A percentile compares a stretch with the other conserved stretches of the same genome.
phyloP scores from a whole-genome alignment of 148 eudicot genomes.

The Selenicereus undatus region DNA sequence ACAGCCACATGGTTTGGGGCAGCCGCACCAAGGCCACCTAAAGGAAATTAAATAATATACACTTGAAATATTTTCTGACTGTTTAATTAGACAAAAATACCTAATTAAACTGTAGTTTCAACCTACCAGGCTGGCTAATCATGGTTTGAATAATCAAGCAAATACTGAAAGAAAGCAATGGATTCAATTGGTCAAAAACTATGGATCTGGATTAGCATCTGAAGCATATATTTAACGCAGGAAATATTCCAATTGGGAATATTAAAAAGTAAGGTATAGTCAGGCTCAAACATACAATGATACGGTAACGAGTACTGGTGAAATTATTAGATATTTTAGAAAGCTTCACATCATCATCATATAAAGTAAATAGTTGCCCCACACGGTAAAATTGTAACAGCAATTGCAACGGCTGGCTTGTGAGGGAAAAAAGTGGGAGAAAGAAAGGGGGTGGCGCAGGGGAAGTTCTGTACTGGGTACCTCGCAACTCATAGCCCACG shows the following conservation, averaged over 20 bases:
- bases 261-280: neutral
- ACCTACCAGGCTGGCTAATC: conserved; percentile 2
- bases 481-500: too few relatives aligned
- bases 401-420: too few relatives aligned
- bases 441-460: too few relatives aligned
- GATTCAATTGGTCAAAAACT: neutral
- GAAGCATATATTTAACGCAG: neutral
- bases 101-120: neutral
- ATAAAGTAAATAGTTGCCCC: too few relatives aligned
- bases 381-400: too few relatives aligned
- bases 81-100: neutral
- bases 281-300: neutral
- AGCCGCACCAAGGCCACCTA: neutral
- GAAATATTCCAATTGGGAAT: neutral
- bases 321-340: neutral
- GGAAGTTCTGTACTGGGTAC: too few relatives aligned
- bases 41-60: too few relatives aligned
- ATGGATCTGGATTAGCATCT: neutral
- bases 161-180: neutral
- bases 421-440: too few relatives aligned
- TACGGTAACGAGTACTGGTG: neutral
- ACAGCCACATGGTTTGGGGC: neutral
- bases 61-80: neutral
- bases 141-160: neutral
- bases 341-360: neutral